phyloP scores from a whole-genome alignment of 306 rosid genomes.

The Dryas octopetala region DNA sequence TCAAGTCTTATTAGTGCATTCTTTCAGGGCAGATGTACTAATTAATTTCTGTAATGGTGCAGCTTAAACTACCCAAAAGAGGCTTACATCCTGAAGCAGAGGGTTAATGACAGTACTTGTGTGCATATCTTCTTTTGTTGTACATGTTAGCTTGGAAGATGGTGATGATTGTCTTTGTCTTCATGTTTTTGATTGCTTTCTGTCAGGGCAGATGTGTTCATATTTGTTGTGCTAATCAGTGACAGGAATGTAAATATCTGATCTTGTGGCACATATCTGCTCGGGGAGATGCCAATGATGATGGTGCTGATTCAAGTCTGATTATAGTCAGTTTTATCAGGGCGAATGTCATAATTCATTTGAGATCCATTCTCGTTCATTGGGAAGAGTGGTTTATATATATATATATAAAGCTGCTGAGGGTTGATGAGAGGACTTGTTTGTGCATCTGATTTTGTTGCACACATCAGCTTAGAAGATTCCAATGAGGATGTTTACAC shows the following conservation, averaged over 20 bases:
- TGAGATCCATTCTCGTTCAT: too few species aligned
- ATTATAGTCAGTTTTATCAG: not conserved
- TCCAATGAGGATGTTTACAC: not conserved
- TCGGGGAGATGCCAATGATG: not conserved
- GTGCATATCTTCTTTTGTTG: not conserved
- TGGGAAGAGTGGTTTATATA: too few species aligned
- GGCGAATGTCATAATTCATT: too few species aligned
- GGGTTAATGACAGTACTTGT: not conserved
- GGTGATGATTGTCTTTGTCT: not conserved
- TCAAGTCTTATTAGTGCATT: conserved; percentile 13
- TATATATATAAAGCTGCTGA: not conserved
- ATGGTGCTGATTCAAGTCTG: not conserved
- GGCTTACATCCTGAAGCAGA: conserved; percentile 9
- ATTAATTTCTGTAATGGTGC: conserved; percentile 9
- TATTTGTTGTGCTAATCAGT: too few species aligned
- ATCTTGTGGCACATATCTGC: not conserved
- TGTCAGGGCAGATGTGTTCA: too few species aligned
- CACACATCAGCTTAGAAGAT: not conserved
- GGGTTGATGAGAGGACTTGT: conserved; percentile 14
- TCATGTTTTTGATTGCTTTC: not conserved
- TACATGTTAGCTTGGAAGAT: not conserved
- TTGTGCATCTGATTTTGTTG: not conserved
- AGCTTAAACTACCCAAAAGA: conserved; percentile 13
- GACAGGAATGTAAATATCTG: not conserved
- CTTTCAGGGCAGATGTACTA: conserved; percentile 18